Evolutionary conservation across 345 rosid species (phyloP).

Genomic region (Eucalyptus coolabah): DNA sequence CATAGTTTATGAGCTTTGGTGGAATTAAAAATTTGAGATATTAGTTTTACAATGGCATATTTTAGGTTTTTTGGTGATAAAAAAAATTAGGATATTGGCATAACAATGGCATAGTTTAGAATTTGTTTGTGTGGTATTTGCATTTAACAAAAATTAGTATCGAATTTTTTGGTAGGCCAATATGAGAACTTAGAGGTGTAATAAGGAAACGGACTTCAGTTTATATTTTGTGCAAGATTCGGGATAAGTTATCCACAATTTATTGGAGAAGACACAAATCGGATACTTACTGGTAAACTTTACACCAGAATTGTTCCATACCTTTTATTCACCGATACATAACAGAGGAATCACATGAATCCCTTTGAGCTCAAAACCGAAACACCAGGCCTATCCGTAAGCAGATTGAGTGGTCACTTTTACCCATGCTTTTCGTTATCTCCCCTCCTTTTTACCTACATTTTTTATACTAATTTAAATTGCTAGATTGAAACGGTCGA

Average conservation of each 20-base stretch:
- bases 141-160: no score
- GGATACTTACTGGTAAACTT: not conserved
- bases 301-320: not conserved
- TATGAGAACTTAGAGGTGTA: not conserved
- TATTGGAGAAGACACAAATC: not conserved
- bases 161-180: not conserved
- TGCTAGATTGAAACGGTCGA: not conserved
- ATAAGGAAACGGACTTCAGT: not conserved
- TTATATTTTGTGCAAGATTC: not conserved
- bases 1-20: not conserved
- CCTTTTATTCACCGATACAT: not conserved
- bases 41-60: not conserved
- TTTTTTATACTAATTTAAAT: not conserved
- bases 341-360: not conserved
- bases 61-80: not conserved
- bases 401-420: no score
- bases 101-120: not conserved
- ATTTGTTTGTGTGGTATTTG: not conserved
- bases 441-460: not conserved
- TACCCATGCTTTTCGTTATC: not conserved
- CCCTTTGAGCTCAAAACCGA: not conserved
- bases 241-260: not conserved
- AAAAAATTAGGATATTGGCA: no score
- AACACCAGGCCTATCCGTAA: not conserved
- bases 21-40: not conserved